Evolutionary conservation across 148 eudicot genomes (phyloP), one percentile per base, ranked within the genome.

Genomic region (Bassia scoparia): DNA sequence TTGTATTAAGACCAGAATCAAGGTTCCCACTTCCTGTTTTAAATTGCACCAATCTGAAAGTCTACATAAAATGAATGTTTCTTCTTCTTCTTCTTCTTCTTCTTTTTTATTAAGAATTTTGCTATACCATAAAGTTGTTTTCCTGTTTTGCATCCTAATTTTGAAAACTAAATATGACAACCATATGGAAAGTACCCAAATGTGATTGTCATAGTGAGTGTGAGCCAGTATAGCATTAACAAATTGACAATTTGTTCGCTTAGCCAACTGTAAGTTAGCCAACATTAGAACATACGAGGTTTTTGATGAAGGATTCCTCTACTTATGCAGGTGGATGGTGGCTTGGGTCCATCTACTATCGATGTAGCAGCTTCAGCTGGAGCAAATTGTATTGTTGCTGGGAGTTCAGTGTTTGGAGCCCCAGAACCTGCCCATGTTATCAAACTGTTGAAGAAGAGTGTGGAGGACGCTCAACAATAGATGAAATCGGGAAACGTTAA

Each of bases 361-460:
- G 88, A 88, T 55, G 80, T 75, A 30, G 97, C 97, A 18, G 93
- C 98, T 33, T 73, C 88, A 77, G 96, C 97, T 15, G 98, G 97
- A 73, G 98, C 98, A 71, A 94, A 94, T 83, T 89, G 95, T 82
- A 94, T 94, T 46, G 98, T 94, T 46, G 98, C 98, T 13, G 98
- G 98, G 62, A 94, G 97, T 76, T 91, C 97, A 31, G 91, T 94
- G 50, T 94, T 94, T 74, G 96, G 97, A 44, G 95, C 98, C 74
- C 78, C 93, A 21, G 88, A 88, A 37, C 98, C 97, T 2, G 89
- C 97, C 60, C 83, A 89, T 44, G 97, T 89, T 69, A 94, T 94
- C 83, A 83, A 92, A 21, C 81, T 90, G 33, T 4, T 94, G 89
- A 85, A 88, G 74, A 83, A 83, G 56, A 83, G 85, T 52, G 98